Conservation (phyloP, 1,139 yeast species). For the Yamadazyma taylorii region DNA sequence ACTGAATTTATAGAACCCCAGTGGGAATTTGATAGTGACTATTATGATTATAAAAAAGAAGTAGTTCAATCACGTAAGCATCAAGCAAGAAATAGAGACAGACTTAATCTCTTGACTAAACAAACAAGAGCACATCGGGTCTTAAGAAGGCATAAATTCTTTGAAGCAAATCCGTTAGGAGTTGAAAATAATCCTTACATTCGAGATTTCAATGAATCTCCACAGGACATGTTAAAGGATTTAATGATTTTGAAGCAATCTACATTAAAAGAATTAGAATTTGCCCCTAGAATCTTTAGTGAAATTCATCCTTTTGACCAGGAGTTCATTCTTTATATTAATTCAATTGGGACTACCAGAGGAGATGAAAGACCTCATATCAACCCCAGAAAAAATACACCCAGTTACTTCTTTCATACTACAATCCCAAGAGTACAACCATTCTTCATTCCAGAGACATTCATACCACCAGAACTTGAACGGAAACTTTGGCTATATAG, state of each 20-base stretch:
- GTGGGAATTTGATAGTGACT: background rate
- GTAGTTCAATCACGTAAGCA: too few relatives aligned
- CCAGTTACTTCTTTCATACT: too few relatives aligned
- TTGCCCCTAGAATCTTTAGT: slow-evolving; percentile 6
- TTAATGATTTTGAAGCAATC: background rate
- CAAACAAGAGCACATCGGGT: too few relatives aligned
- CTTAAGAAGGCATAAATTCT: background rate
- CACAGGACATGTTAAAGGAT: background rate
- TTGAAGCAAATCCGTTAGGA: slow-evolving; percentile 1
- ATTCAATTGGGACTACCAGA: background rate
- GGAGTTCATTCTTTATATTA: background rate
- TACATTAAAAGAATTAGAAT: background rate
- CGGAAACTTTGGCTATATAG: slow-evolving; percentile 2
- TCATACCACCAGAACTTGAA: slow-evolving; percentile 4
- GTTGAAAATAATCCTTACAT: slow-evolving; percentile 3
- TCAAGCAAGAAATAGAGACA: too few relatives aligned
- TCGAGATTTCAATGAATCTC: slow-evolving; percentile 1
- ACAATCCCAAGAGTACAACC: background rate
- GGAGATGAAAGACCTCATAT: background rate
- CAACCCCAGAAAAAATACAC: background rate
- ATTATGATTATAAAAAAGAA: too few relatives aligned
- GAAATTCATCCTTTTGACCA: slow-evolving; percentile 6
- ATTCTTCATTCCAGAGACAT: slow-evolving; percentile 1
- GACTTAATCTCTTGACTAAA: too few relatives aligned
- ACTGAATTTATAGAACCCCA: background rate